These are phyloP conservation scores for Agastache rugosa DNA, from an alignment of 257 asterid species.

Conservation along the genomic window DNA sequence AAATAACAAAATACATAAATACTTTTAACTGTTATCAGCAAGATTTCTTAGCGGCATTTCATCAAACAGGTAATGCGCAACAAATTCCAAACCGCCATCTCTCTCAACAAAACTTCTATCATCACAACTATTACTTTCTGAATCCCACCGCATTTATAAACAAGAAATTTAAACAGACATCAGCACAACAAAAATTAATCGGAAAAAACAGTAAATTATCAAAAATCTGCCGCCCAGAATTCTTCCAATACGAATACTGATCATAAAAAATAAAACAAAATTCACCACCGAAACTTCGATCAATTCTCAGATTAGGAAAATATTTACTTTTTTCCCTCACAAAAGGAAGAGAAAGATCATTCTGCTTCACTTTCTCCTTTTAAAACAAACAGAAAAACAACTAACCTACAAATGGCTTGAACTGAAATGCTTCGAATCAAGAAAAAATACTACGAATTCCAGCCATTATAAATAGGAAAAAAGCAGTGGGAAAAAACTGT, in stretches of 20 bases:
- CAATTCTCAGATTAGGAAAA: background rate
- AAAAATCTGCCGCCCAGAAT: too few species aligned
- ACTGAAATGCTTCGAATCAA: background rate
- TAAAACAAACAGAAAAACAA: background rate
- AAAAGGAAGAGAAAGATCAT: background rate
- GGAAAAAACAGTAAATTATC: too few species aligned
- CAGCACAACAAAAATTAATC: background rate
- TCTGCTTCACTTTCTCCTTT: background rate
- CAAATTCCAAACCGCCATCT: background rate
- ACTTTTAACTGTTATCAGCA: background rate
- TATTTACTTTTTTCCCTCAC: background rate
- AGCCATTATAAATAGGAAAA: constrained; percentile 26
- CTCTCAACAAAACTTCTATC: background rate
- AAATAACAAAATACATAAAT: background rate
- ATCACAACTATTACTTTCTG: background rate
- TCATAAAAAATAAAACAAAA: background rate
- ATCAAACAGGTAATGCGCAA: constrained; percentile 27
- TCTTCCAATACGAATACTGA: too few species aligned
- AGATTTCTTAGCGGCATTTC: constrained; percentile 10
- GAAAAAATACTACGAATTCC: background rate
- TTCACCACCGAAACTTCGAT: background rate
- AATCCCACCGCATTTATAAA: background rate
- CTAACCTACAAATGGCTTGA: background rate
- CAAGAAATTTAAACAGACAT: background rate
- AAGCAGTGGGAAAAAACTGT: background rate